Conservation (phyloP, 2,329 filamentous ascomycete species). For the Cordyceps farinosa region DNA sequence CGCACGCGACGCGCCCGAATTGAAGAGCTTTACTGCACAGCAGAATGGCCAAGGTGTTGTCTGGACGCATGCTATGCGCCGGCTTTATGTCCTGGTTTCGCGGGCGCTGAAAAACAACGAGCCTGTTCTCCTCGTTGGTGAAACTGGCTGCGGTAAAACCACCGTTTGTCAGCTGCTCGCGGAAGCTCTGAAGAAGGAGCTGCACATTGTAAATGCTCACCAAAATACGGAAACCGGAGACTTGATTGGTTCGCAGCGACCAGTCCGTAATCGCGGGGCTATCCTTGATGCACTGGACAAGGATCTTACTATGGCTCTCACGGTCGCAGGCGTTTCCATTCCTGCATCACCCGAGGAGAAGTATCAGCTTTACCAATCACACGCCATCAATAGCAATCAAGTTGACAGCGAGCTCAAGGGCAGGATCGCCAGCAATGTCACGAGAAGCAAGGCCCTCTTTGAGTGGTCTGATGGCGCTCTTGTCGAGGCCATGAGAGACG, state of each 20-base stretch:
- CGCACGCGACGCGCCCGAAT: slow-evolving; percentile 51
- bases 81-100: slow-evolving; percentile 85
- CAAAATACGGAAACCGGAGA: slow-evolving; percentile 98
- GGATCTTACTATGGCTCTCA: slow-evolving; percentile 53
- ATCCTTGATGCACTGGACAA: slow-evolving; percentile 62
- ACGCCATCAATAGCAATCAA: slow-evolving; percentile 42
- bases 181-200: slow-evolving; percentile 68
- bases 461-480: slow-evolving; percentile 96
- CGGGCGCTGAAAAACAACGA: slow-evolving; percentile 86
- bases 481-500: slow-evolving; percentile 87
- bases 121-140: slow-evolving; percentile 88
- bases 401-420: slow-evolving; percentile 48
- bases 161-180: slow-evolving; percentile 92
- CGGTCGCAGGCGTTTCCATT: slow-evolving; percentile 36
- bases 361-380: slow-evolving; percentile 51
- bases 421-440: slow-evolving; percentile 46
- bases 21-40: slow-evolving; percentile 45
- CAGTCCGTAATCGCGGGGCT: slow-evolving; percentile 77
- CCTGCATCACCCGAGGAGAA: slow-evolving; percentile 51
- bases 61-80: slow-evolving; percentile 93
- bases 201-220: slow-evolving; percentile 94
- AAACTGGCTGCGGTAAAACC: slow-evolving; percentile 97
- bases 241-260: slow-evolving; percentile 90
- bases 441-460: slow-evolving; percentile 79
- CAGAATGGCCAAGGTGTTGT: slow-evolving; percentile 65